A percentile compares a stretch with the other conserved stretches of the same genome.
phyloP scores from a whole-genome alignment of 768 basidiomycete species.

The Boletus sensibilis region DNA sequence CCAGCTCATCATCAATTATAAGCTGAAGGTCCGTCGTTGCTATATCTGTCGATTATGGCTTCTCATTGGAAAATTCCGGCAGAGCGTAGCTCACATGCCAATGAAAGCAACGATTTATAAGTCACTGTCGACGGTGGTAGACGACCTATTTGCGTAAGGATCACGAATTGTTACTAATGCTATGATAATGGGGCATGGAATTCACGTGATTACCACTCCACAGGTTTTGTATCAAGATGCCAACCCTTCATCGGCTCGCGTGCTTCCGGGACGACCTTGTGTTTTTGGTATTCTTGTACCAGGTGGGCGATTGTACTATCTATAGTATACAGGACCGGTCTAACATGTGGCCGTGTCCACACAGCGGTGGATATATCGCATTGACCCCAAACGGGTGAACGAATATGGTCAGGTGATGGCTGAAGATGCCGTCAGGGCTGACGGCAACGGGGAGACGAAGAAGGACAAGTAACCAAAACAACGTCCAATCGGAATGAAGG shows the following conservation, averaged over 20 bases:
- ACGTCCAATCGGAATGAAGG: slow-evolving; percentile 6
- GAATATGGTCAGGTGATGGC: slow-evolving; percentile 89
- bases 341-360: slow-evolving; percentile 17
- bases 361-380: slow-evolving; percentile 95
- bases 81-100: slow-evolving; percentile 97
- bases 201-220: slow-evolving; percentile 14
- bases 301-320: slow-evolving; percentile 49
- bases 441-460: slow-evolving; percentile 49
- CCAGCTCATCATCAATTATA: slow-evolving; percentile 95
- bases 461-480: slow-evolving; percentile 45
- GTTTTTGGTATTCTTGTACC: slow-evolving; percentile 90
- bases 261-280: slow-evolving; percentile 91
- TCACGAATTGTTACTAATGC: slow-evolving; percentile 13
- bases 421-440: slow-evolving; percentile 42
- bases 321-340: not conserved
- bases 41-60: slow-evolving; percentile 5
- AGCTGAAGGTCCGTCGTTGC: slow-evolving; percentile 68
- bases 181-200: slow-evolving; percentile 12
- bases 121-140: slow-evolving; percentile 84
- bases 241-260: slow-evolving; percentile 85
- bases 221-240: slow-evolving; percentile 97
- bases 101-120: slow-evolving; percentile 99
- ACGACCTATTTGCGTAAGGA: slow-evolving; percentile 87
- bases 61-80: slow-evolving; percentile 13
- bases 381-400: slow-evolving; percentile 93